These are phyloP conservation scores for Manihot esculenta DNA, from an alignment of 441 rosid genomes.

Conservation along the genomic window DNA sequence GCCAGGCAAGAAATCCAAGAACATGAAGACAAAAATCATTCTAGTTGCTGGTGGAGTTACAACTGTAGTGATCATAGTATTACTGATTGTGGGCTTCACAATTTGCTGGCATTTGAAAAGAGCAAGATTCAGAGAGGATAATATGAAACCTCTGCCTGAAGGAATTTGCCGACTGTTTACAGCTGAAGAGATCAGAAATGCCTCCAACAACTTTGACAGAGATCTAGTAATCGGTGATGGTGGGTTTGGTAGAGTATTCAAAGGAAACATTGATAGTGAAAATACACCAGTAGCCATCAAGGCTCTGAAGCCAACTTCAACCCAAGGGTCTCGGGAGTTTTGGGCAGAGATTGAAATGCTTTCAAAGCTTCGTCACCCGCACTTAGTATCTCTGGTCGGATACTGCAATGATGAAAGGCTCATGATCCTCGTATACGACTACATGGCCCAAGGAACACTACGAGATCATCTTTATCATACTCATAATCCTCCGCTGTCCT, in stretches of 20 bases:
- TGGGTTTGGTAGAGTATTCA: constrained; percentile 23
- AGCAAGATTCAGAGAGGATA: background rate
- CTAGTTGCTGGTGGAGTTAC: background rate
- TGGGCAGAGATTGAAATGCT: constrained; percentile 17
- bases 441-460: constrained; percentile 19
- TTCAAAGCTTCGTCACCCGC: constrained; percentile 11
- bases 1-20: background rate
- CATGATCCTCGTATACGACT: constrained; percentile 17
- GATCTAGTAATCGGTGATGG: constrained; percentile 18
- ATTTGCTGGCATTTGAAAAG: background rate
- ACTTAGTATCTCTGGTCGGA: constrained; percentile 11
- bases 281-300: constrained; percentile 19
- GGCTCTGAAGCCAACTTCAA: constrained; percentile 19
- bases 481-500: constrained; percentile 12
- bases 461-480: constrained; percentile 17
- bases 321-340: constrained; percentile 19
- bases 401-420: constrained; percentile 4
- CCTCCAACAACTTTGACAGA: constrained; percentile 19
- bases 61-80: background rate
- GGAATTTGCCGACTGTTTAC: constrained; percentile 14
- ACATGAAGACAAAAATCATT: background rate
- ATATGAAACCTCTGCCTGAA: background rate
- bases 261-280: constrained; percentile 13
- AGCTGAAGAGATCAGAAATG: constrained; percentile 17
- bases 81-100: background rate